Evolutionary conservation across 2,329 filamentous ascomycete genomes (phyloP).

Genomic region (Neonectria magnoliae): DNA sequence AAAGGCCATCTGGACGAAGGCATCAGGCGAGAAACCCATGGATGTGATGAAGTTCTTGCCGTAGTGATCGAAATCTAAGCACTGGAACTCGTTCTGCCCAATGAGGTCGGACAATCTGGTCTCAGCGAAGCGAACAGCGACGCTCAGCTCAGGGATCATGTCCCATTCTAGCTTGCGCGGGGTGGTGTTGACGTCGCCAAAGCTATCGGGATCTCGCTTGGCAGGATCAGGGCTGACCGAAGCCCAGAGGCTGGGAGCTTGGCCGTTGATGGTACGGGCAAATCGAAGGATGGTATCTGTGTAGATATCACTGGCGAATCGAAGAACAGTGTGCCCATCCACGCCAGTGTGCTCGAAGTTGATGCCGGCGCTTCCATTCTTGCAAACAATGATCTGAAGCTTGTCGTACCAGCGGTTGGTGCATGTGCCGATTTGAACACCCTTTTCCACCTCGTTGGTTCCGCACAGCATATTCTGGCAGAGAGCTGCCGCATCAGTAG

Average conservation of each 20-base stretch:
- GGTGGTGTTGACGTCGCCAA: constrained; percentile 91
- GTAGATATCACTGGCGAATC: constrained; percentile 96
- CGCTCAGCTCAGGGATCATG: constrained; percentile 90
- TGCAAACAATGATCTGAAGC: constrained; percentile 98
- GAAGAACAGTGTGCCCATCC: constrained; percentile 94
- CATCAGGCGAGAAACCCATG: constrained; percentile 96
- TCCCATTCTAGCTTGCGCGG: constrained; percentile 98
- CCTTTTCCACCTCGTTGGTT: constrained; percentile 88
- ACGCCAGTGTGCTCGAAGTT: constrained; percentile 99
- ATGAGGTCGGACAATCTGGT: constrained; percentile 93
- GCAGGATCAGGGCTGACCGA: constrained; percentile 90
- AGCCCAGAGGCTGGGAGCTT: constrained; percentile 91
- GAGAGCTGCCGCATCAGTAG: constrained; percentile 80
- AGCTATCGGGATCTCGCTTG: constrained; percentile 89
- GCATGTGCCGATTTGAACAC: constrained; percentile 96
- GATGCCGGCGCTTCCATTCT: constrained; percentile 97
- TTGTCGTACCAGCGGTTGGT: constrained; percentile 99
- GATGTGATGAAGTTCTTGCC: constrained; percentile 98
- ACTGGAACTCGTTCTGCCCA: constrained; percentile 95
- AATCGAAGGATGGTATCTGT: constrained; percentile 98
- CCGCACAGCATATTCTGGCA: constrained; percentile 99
- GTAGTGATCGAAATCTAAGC: constrained; percentile 87
- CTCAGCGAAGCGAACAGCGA: constrained; percentile 94
- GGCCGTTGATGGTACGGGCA: constrained; percentile 92
- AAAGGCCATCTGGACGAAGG: constrained; percentile 99